Evolutionary conservation across 2,329 filamentous ascomycete species (phyloP).

Genomic region (Fusarium tanahbumbuense): DNA sequence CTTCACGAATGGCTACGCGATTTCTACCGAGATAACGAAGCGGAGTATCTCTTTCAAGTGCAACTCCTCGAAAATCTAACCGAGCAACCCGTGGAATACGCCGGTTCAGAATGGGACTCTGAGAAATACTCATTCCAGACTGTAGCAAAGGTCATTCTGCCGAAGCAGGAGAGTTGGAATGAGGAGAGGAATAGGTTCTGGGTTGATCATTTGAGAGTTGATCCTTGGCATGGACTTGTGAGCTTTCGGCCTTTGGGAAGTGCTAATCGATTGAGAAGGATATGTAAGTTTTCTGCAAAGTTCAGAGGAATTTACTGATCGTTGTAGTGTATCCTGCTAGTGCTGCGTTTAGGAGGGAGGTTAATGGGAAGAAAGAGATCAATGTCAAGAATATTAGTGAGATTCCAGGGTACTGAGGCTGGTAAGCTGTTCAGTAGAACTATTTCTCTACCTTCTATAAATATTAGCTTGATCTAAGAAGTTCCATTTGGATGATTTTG

Average conservation of each 20-base stretch:
- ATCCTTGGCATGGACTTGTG: neutral
- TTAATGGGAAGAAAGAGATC: neutral
- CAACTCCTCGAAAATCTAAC: neutral
- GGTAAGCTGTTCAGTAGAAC: neutral
- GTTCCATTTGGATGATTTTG: accelerated
- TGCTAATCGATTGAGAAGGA: neutral
- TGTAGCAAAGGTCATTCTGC: neutral
- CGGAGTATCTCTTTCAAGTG: neutral
- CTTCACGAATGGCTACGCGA: neutral
- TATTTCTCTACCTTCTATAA: too few relatives aligned
- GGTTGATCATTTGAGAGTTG: neutral
- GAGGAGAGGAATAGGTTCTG: neutral
- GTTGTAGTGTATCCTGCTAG: slow-evolving; percentile 6
- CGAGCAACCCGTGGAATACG: neutral
- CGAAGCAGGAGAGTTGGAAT: neutral
- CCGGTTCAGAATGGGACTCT: neutral
- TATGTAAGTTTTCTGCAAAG: neutral
- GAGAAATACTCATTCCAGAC: neutral
- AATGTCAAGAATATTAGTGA: neutral
- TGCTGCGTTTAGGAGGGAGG: neutral
- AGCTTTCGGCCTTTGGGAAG: slow-evolving; percentile 2
- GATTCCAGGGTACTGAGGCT: neutral
- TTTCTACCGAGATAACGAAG: neutral
- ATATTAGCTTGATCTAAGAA: too few relatives aligned
- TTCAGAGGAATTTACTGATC: neutral